Conservation (phyloP, 768 basidiomycete genomes). For the Termitomyces heimii region DNA sequence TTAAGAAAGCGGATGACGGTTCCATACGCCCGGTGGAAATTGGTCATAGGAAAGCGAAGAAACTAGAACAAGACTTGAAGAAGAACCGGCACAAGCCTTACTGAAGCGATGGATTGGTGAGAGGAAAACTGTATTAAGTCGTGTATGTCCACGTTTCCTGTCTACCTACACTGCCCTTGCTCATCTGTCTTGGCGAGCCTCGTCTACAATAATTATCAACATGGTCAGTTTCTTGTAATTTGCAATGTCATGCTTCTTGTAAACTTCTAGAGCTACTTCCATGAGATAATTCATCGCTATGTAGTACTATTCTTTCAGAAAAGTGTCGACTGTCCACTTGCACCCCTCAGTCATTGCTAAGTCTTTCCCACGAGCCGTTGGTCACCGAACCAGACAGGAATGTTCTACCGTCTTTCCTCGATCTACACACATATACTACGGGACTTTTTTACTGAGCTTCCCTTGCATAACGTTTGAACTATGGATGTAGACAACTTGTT, state of each 20-base stretch:
- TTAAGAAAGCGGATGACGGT: constrained; percentile 89
- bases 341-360: no score
- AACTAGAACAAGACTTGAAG: constrained; percentile 87
- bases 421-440: not conserved
- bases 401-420: not conserved
- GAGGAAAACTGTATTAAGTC: not conserved
- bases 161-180: constrained; percentile 4
- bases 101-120: constrained; percentile 25
- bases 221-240: not conserved
- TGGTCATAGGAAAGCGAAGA: constrained; percentile 86
- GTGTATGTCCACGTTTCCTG: constrained; percentile 12
- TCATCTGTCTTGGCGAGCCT: constrained; percentile 7
- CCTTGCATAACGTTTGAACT: not conserved
- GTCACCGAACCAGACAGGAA: not conserved
- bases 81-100: constrained; percentile 89
- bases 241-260: not conserved
- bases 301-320: not conserved
- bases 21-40: constrained; percentile 90
- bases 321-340: no score
- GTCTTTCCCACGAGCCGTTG: not conserved
- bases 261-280: not conserved
- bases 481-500: constrained; percentile 52
- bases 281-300: not conserved
- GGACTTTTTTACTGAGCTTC: not conserved
- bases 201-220: not conserved